These are phyloP conservation scores for Pyricularia sp. DNA, from an alignment of 2,329 filamentous ascomycete genomes.

Conservation along the genomic window DNA sequence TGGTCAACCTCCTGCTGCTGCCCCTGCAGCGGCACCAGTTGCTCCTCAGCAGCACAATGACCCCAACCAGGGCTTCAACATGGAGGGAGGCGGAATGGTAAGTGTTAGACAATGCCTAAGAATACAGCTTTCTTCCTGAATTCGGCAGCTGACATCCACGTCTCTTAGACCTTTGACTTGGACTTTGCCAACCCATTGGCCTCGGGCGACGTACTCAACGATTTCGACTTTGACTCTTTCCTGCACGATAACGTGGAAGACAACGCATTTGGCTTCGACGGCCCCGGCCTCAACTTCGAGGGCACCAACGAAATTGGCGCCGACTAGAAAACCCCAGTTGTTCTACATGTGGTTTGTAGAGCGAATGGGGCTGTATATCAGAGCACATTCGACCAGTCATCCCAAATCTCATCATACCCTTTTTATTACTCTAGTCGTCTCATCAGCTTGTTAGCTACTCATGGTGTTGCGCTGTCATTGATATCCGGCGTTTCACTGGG, in stretches of 20 bases:
- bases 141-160: neutral
- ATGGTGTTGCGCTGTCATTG: neutral
- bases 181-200: constrained; percentile 43
- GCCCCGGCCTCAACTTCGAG: constrained; percentile 40
- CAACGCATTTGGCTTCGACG: constrained; percentile 40
- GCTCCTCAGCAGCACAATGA: constrained; percentile 33
- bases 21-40: constrained; percentile 29
- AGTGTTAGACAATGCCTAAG: constrained; percentile 10
- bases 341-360: neutral
- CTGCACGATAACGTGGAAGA: constrained; percentile 39
- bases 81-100: constrained; percentile 34
- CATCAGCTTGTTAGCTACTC: neutral
- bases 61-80: constrained; percentile 32
- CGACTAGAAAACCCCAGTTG: constrained; percentile 25
- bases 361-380: neutral
- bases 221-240: constrained; percentile 59
- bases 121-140: neutral
- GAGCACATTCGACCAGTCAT: constrained; percentile 1
- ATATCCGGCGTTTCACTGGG: constrained; percentile 1
- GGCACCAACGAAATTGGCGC: constrained; percentile 41
- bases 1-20: constrained; percentile 30
- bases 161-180: constrained; percentile 30
- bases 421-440: neutral
- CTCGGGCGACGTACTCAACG: constrained; percentile 45
- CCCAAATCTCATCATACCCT: neutral